Base-by-base conservation (phyloP, 2,329 filamentous ascomycete species). In the Cladorrhinum sp. region DNA sequence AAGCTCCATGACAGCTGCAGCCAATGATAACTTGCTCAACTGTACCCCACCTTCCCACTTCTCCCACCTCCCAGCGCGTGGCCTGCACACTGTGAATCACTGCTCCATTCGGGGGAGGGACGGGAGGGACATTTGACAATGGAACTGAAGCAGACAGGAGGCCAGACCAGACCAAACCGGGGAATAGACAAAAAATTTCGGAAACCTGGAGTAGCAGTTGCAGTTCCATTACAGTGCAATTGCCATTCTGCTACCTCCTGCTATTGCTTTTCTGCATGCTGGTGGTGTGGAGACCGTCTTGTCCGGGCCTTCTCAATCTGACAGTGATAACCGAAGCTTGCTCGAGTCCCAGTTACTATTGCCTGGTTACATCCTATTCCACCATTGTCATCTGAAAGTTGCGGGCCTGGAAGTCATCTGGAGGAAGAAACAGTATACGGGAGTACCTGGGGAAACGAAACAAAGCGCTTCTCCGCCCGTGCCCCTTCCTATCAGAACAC, bases 11-110 rank as follows among this genome's bases (percentile, higher is more conserved):
- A 51, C 52, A 16, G n/a, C 18, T 50, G 12, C 55, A 63, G 67
- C 74, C 74, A 76, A 77, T 77, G 64, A 69, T 76, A 77, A 77
- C 74, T 74, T 77, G 75, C 75, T 77, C 75, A 72, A 57, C 59
- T 50, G 41, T 55, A 62, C 64, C 66, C 65, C 66, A 66, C 66
- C 64, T 65, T 49, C 63, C 59, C 56, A 50, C 52, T 56, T 45
- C 23, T 57, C 49, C 61, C 20, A 32, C 53, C n/a, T 45, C 32
- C 32, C 41, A 45, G 41, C 41, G 41, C 41, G 41, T 45, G 41
- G 41, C 8, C 41, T 3, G 41, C 41, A 45, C 41, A 45, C n/a
- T 18, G 41, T 45, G 41, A 45, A 9, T 18, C n/a, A 22, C 16
- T 41, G 36, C 10, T 29, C 25, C 6, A 45, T 45, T 45, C 16